A percentile compares a stretch with the other conserved stretches of the same genome.
Conservation (phyloP, 306 rosid genomes). For the Prunus campanulata region DNA sequence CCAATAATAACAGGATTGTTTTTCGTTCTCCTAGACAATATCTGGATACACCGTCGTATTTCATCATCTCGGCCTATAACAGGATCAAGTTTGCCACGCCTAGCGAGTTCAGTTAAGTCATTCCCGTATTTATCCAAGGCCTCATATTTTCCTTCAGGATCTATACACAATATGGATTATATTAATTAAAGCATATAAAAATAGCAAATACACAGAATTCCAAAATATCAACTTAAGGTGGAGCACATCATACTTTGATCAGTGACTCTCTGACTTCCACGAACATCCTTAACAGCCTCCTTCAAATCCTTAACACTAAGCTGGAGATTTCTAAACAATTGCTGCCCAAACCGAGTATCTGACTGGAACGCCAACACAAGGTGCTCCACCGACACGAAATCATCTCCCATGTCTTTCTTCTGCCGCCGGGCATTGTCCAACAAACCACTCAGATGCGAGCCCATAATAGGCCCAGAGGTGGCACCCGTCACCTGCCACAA, state of each 20-base stretch:
- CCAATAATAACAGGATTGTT: conserved; percentile 97
- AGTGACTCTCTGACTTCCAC: conserved; percentile 88
- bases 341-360: conserved; percentile 80
- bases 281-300: conserved; percentile 80
- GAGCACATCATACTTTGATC: conserved; percentile 62
- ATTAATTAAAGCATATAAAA: neutral
- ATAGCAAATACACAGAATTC: neutral
- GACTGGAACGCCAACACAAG: conserved; percentile 66
- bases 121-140: conserved; percentile 85
- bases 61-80: conserved; percentile 98
- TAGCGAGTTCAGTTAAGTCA: conserved; percentile 91
- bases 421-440: conserved; percentile 58
- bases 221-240: neutral
- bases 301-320: conserved; percentile 69
- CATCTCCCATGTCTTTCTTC: conserved; percentile 84
- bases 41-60: conserved; percentile 91
- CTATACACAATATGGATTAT: conserved; percentile 20
- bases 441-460: conserved; percentile 54
- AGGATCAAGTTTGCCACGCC: conserved; percentile 97
- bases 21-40: conserved; percentile 87
- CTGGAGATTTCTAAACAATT: conserved; percentile 70
- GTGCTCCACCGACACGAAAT: conserved; percentile 88
- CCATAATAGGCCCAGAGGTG: conserved; percentile 73
- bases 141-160: conserved; percentile 93
- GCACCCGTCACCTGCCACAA: conserved; percentile 65